Conservation (phyloP, 2,329 filamentous ascomycete species). For the Fusarium coicis region DNA sequence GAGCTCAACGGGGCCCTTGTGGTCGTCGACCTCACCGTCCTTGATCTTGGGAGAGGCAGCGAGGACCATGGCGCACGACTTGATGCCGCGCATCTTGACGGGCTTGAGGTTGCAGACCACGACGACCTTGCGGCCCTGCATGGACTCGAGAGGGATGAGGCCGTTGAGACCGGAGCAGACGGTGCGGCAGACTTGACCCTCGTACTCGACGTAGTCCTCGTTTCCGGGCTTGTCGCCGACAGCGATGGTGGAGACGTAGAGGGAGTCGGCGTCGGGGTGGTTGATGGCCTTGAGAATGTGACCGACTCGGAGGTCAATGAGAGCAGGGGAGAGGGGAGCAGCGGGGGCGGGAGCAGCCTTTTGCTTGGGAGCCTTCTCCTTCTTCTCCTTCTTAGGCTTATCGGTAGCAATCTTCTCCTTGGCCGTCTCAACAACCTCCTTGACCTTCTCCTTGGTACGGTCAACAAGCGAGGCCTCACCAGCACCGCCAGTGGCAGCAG, state of each 20-base stretch:
- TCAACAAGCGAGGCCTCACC: slow-evolving; percentile 64
- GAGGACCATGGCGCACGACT: slow-evolving; percentile 87
- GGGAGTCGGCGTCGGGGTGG: slow-evolving; percentile 95
- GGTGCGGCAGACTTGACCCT: slow-evolving; percentile 90
- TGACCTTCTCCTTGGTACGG: slow-evolving; percentile 69
- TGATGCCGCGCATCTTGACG: slow-evolving; percentile 95
- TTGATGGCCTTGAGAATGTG: slow-evolving; percentile 96
- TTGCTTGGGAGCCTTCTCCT: slow-evolving; percentile 84
- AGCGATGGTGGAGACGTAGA: slow-evolving; percentile 95
- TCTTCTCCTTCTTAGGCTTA: slow-evolving; percentile 84
- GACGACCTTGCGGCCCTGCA: slow-evolving; percentile 96
- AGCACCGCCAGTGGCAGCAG: slow-evolving; percentile 62
- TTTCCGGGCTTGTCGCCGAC: slow-evolving; percentile 84
- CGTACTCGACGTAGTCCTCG: slow-evolving; percentile 90
- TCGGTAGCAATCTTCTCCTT: slow-evolving; percentile 51
- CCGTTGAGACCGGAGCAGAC: slow-evolving; percentile 98
- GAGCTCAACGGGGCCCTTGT: slow-evolving; percentile 91
- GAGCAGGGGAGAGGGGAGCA: slow-evolving; percentile 80
- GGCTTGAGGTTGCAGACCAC: slow-evolving; percentile 98
- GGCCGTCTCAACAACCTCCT: slow-evolving; percentile 65
- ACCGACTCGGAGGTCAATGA: slow-evolving; percentile 95
- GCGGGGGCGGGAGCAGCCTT: slow-evolving; percentile 74
- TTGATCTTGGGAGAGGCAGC: slow-evolving; percentile 87
- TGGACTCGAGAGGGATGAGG: slow-evolving; percentile 89
- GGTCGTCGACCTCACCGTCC: slow-evolving; percentile 82